Base-by-base conservation (phyloP, 2,329 filamentous ascomycete genomes). In the Lomentospora prolificans region DNA sequence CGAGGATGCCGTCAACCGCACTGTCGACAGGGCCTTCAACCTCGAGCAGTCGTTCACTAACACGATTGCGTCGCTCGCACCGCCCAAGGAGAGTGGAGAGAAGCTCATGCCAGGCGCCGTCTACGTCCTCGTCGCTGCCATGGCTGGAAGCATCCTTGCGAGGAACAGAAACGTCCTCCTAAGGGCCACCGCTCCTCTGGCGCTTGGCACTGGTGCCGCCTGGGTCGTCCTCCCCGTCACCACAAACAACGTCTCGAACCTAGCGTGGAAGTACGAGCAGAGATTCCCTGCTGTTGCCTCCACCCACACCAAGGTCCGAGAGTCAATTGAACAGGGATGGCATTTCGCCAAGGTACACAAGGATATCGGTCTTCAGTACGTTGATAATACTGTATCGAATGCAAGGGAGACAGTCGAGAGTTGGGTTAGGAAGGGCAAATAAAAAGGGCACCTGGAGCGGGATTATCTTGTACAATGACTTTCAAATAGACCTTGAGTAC, bases 231-330 rank as follows among this genome's bases (percentile, higher is more conserved):
- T 99, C 51, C 94, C 94, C 48, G 77, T 94, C 61, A 99, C 94
- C 44, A 95, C 90, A 80, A 77, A 82, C 69, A 99, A 99, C 71
- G 83, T 95, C 27, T 84, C 86, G 46, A 85, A 92, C 66, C 75
- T 97, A 67, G 75, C 87, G 50, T 99, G 94, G 94, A 84, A 82
- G 68, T 99, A 94, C 70, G 94, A 99, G 83, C 82, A 95, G 79
- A 84, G 80, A 65, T 88, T 91, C 67, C 94, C 94, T 3, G 86
- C 80, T 17, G 69, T 99, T 55, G 87, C 90, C 17, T 85, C 96
- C 63, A 82, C 88, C 57, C 94, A 99, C 73, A 64, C 92, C 59
- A 75, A 79, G 65, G 75, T 87, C 54, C 84, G 86, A 59, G 82
- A 89, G 64, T 77, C 84, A 50, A 76, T 91, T 59, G 75, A 81